A percentile compares a stretch with the other conserved stretches of the same genome.
These are phyloP conservation scores for Neurospora sp. DNA, from an alignment of 495 filamentous ascomycete genomes.

Conservation along the genomic window DNA sequence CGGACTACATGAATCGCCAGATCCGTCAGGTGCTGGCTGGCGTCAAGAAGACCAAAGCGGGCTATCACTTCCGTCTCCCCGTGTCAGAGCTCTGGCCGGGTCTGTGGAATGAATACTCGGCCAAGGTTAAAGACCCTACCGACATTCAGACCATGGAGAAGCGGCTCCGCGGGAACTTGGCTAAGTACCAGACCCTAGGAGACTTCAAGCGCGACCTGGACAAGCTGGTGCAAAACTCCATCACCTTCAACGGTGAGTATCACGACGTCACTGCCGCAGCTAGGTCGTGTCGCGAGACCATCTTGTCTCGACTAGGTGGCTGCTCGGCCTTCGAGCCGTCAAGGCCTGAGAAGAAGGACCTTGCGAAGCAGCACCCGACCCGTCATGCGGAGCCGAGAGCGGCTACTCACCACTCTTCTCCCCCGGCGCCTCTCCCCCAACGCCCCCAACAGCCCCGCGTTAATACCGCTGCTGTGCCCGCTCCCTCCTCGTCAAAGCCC, in stretches of 20 bases:
- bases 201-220: constrained; percentile 62
- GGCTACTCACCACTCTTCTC: constrained; percentile 35
- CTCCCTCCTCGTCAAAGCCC: constrained; percentile 13
- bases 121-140: constrained; percentile 65
- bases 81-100: constrained; percentile 48
- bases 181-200: constrained; percentile 51
- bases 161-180: constrained; percentile 60
- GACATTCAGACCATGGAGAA: constrained; percentile 74
- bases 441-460: constrained; percentile 16
- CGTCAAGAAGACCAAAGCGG: constrained; percentile 71
- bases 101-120: constrained; percentile 53
- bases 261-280: constrained; percentile 62
- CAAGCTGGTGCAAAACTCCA: constrained; percentile 64
- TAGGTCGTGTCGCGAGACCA: constrained; percentile 45
- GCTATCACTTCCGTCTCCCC: constrained; percentile 60
- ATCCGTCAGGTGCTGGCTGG: constrained; percentile 49
- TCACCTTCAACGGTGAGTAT: constrained; percentile 69
- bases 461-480: constrained; percentile 10
- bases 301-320: constrained; percentile 50
- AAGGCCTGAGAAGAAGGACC: constrained; percentile 46
- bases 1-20: constrained; percentile 36
- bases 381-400: constrained; percentile 33
- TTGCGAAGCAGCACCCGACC: constrained; percentile 38
- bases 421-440: constrained; percentile 22
- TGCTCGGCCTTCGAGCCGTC: constrained; percentile 38